These are phyloP conservation scores for Anthracocystis walkeri DNA, from an alignment of 1,284 basidiomycete genomes.

Conservation along the genomic window DNA sequence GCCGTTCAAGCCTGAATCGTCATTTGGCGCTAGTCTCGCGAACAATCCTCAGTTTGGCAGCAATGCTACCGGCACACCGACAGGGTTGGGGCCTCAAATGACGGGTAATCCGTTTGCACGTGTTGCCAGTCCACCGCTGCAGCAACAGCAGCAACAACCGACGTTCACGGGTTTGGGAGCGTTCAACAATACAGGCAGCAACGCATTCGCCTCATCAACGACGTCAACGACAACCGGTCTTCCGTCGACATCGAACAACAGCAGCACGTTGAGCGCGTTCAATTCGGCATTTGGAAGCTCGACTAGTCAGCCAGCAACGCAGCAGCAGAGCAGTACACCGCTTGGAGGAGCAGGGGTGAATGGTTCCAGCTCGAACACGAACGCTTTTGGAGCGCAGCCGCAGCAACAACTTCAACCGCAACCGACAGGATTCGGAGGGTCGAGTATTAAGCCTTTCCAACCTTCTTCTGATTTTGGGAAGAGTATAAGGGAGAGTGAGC, in stretches of 20 bases:
- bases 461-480: constrained; percentile 62
- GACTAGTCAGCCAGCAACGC: constrained; percentile 10
- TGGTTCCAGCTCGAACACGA: neutral
- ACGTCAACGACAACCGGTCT: constrained; percentile 14
- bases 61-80: constrained; percentile 3
- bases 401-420: constrained; percentile 43
- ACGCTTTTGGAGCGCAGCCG: constrained; percentile 4
- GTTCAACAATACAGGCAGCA: constrained; percentile 10
- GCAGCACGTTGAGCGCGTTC: constrained; percentile 27
- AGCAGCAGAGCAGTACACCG: constrained; percentile 14
- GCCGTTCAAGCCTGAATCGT: constrained; percentile 57
- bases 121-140: constrained; percentile 16
- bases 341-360: neutral
- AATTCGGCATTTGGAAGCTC: constrained; percentile 20
- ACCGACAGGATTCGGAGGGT: constrained; percentile 55
- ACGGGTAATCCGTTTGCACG: constrained; percentile 59
- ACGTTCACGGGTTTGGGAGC: constrained; percentile 16
- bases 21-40: constrained; percentile 54
- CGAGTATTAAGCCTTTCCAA: constrained; percentile 64
- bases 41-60: constrained; percentile 25
- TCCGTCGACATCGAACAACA: constrained; percentile 9
- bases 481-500: constrained; percentile 20
- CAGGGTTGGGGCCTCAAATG: constrained; percentile 28
- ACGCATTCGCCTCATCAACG: constrained; percentile 1
- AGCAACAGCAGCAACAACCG: constrained; percentile 13